Conservation (phyloP, 129 eudicot species). For the Tagetes patula region DNA sequence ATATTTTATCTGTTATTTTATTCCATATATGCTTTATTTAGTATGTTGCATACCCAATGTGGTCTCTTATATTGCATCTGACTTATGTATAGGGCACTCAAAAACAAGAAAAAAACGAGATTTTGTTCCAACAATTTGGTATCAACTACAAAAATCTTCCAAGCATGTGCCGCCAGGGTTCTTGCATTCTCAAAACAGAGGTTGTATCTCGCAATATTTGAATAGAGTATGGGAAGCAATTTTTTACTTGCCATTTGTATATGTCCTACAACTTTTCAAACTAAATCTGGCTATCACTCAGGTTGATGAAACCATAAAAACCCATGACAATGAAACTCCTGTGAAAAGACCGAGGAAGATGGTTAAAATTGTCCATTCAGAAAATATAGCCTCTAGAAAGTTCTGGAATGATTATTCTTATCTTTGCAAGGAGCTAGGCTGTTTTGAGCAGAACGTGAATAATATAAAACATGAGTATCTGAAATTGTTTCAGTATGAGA, state of each 20-base stretch:
- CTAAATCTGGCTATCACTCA: constrained; percentile 26
- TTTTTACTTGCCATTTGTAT: constrained; percentile 1
- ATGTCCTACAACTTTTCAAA: not conserved
- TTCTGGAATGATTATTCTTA: constrained; percentile 67
- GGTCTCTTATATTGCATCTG: constrained; percentile 1
- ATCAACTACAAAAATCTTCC: constrained; percentile 66
- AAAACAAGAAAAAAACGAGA: constrained; percentile 69
- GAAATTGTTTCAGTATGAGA: constrained; percentile 61
- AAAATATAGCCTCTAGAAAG: constrained; percentile 61
- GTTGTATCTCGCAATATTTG: constrained; percentile 27
- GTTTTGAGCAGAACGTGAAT: constrained; percentile 48
- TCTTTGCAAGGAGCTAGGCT: constrained; percentile 61
- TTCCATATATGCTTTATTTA: not conserved
- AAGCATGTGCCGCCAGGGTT: constrained; percentile 74
- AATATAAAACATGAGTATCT: constrained; percentile 62
- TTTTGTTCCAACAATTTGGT: constrained; percentile 50
- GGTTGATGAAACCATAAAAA: constrained; percentile 65
- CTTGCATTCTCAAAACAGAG: constrained; percentile 67
- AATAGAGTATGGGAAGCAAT: not conserved
- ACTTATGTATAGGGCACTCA: constrained; percentile 67
- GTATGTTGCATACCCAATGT: not conserved
- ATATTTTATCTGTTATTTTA: not conserved
- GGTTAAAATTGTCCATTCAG: constrained; percentile 51
- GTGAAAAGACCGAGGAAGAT: constrained; percentile 56
- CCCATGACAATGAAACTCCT: constrained; percentile 48